Percentiles rank a stretch among this genome's conserved stretches.
Evolutionary conservation across 495 filamentous ascomycete genomes (phyloP).

Genomic region (Cenococcum geophilum): DNA sequence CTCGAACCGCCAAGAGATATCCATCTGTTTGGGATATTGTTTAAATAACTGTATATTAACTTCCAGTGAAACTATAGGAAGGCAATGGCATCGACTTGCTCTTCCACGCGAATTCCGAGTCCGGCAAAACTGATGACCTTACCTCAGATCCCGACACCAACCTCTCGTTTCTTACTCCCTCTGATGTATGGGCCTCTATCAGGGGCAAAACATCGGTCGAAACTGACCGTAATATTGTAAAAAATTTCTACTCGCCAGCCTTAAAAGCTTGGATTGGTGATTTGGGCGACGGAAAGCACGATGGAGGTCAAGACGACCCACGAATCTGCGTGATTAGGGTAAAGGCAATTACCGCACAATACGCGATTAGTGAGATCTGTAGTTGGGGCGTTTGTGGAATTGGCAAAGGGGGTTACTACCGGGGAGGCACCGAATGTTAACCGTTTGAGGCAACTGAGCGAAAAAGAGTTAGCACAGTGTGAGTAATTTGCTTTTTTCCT

Average conservation of each 20-base stretch:
- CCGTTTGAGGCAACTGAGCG: conserved; percentile 67
- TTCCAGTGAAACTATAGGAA: conserved; percentile 47
- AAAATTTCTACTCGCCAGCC: conserved; percentile 68
- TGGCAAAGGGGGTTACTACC: conserved; percentile 67
- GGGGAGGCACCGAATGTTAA: conserved; percentile 70
- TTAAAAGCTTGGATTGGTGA: conserved; percentile 90
- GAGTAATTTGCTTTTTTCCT: conserved; percentile 3
- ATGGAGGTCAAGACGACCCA: conserved; percentile 75
- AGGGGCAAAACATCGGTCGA: conserved; percentile 63
- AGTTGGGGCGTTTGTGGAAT: conserved; percentile 58
- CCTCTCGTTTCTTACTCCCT: conserved; percentile 73
- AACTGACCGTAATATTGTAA: conserved; percentile 59
- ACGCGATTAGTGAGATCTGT: conserved; percentile 50
- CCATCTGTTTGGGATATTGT: no score
- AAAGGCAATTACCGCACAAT: conserved; percentile 56
- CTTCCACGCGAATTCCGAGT: conserved; percentile 92
- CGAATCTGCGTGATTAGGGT: conserved; percentile 68
- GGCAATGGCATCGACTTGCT: conserved; percentile 74
- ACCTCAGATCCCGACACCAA: conserved; percentile 69
- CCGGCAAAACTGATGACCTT: conserved; percentile 85
- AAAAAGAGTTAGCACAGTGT: conserved; percentile 54
- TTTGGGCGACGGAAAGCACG: conserved; percentile 79
- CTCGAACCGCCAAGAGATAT: background rate
- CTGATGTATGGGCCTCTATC: conserved; percentile 75
- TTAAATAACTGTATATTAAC: no score